phyloP scores from a whole-genome alignment of 768 basidiomycete genomes.

The Omphalotus guepiniiformis region DNA sequence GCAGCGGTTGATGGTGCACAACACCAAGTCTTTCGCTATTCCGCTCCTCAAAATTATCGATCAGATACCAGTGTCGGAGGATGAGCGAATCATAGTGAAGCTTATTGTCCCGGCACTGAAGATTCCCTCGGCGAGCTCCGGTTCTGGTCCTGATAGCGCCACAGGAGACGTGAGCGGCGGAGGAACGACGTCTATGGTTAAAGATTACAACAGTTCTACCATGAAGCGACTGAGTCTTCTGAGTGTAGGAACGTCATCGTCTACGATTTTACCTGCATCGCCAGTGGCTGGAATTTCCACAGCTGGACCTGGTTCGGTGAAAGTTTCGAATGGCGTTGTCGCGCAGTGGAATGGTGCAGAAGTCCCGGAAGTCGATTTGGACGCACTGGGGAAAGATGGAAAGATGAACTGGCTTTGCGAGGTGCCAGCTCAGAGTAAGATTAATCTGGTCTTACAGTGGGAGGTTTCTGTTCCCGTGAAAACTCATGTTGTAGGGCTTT shows the following conservation, averaged over 20 bases:
- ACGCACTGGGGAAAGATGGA: constrained; percentile 28
- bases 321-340: constrained; percentile 17
- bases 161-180: background rate
- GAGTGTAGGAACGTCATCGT: too few species aligned
- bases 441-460: constrained; percentile 19
- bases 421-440: constrained; percentile 25
- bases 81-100: constrained; percentile 8
- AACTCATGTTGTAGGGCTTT: background rate
- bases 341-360: constrained; percentile 31
- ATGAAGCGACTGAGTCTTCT: too few species aligned
- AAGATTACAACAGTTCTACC: too few species aligned
- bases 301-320: constrained; percentile 9
- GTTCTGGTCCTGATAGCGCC: background rate
- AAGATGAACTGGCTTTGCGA: constrained; percentile 29
- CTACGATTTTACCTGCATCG: too few species aligned
- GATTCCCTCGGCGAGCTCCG: constrained; percentile 8
- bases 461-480: constrained; percentile 5
- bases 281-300: background rate
- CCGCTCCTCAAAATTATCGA: constrained; percentile 6
- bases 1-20: constrained; percentile 34
- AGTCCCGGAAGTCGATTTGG: constrained; percentile 19
- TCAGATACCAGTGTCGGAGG: constrained; percentile 9
- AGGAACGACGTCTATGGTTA: background rate
- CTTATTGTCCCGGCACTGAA: constrained; percentile 1
- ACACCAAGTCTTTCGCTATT: constrained; percentile 26